These are phyloP conservation scores for Effrenium voratum DNA, from an alignment of 73 alveolate genomes.

Conservation along the genomic window DNA sequence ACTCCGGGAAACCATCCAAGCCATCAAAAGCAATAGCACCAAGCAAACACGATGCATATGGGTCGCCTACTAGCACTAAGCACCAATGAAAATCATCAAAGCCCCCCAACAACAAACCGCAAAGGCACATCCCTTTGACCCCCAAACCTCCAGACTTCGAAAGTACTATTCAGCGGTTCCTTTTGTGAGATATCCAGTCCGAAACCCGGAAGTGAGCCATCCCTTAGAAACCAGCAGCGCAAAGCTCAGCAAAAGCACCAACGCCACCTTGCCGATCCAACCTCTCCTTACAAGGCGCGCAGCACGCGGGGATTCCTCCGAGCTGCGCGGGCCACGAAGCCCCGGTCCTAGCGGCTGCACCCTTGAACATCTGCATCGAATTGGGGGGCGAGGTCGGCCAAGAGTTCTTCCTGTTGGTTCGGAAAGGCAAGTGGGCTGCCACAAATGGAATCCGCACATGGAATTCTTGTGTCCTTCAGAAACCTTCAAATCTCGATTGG, in stretches of 20 bases:
- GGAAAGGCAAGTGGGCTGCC: too few species aligned
- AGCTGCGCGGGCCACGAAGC: slow-evolving; percentile 23
- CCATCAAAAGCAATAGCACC: too few species aligned
- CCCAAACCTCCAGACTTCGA: not conserved
- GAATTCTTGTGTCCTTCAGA: not conserved
- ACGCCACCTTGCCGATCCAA: too few species aligned
- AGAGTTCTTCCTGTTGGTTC: not conserved
- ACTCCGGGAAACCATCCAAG: too few species aligned
- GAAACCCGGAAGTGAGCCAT: too few species aligned
- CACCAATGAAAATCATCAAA: too few species aligned
- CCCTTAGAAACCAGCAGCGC: too few species aligned
- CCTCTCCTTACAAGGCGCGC: not conserved
- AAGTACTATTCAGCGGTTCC: not conserved
- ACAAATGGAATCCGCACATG: too few species aligned
- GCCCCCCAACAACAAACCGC: not conserved
- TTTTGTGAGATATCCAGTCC: not conserved
- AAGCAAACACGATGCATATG: too few species aligned
- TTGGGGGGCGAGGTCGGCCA: not conserved
- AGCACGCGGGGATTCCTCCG: slow-evolving; percentile 22
- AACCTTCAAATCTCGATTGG: not conserved
- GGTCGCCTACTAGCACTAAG: too few species aligned
- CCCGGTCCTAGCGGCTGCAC: not conserved
- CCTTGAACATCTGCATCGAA: not conserved
- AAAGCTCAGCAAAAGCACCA: too few species aligned
- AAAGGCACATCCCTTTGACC: not conserved